Conservation (phyloP, 306 rosid species). For the Mimosa bimucronata region DNA sequence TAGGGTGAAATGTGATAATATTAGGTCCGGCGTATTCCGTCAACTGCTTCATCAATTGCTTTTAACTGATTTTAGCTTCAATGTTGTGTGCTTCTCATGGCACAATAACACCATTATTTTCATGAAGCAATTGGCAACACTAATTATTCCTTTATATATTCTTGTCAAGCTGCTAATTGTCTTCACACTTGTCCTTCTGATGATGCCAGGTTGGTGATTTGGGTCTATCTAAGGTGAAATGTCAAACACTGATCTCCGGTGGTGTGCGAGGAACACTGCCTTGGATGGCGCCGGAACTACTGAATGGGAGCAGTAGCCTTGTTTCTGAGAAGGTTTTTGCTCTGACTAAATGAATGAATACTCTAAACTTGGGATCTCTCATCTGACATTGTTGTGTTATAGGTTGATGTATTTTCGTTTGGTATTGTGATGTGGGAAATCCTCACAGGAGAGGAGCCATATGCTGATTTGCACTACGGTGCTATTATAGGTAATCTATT, state of each 20-base stretch:
- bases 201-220: slow-evolving; percentile 79
- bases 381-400: slow-evolving; percentile 19
- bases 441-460: slow-evolving; percentile 88
- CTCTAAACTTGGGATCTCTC: slow-evolving; percentile 5
- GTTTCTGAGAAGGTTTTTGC: slow-evolving; percentile 86
- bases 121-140: slow-evolving; percentile 17
- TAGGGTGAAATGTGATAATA: slow-evolving; percentile 1
- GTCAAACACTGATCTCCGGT: slow-evolving; percentile 83
- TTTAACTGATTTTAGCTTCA: slow-evolving; percentile 25
- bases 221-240: slow-evolving; percentile 94
- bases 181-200: slow-evolving; percentile 31
- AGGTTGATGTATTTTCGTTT: slow-evolving; percentile 91
- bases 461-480: slow-evolving; percentile 85
- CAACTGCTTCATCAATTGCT: background rate
- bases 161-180: background rate
- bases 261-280: slow-evolving; percentile 97
- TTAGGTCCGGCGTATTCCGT: background rate
- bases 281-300: slow-evolving; percentile 95
- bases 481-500: slow-evolving; percentile 73
- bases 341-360: slow-evolving; percentile 9
- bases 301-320: slow-evolving; percentile 91
- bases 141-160: slow-evolving; percentile 22
- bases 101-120: slow-evolving; percentile 4
- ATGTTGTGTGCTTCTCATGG: slow-evolving; percentile 19
- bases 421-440: slow-evolving; percentile 94